Evolutionary conservation across 1,284 basidiomycete genomes (phyloP).

Genomic region (Cystobasidium slooffiae): DNA sequence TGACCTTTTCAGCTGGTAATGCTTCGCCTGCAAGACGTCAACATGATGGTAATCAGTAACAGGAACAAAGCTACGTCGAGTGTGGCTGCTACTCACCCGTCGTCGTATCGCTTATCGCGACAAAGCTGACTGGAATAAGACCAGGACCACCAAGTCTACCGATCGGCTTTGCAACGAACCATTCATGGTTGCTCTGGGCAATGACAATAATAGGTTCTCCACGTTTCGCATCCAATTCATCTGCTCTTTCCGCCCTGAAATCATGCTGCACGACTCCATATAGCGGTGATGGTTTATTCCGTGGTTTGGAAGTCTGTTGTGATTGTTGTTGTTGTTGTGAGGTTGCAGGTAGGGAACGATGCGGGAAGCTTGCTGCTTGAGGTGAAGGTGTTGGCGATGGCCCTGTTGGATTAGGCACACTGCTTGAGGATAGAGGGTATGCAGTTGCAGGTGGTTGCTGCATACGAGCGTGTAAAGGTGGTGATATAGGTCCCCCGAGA

Average conservation of each 20-base stretch:
- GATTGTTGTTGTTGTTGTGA: neutral
- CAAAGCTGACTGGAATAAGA: slow-evolving; percentile 93
- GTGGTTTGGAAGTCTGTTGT: neutral
- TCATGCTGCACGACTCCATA: slow-evolving; percentile 96
- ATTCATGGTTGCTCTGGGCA: slow-evolving; percentile 76
- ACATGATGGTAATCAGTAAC: neutral
- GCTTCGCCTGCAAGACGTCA: slow-evolving; percentile 60
- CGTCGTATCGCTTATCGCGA: slow-evolving; percentile 89
- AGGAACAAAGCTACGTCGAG: neutral
- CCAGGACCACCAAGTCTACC: slow-evolving; percentile 91
- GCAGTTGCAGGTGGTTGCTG: slow-evolving; percentile 3
- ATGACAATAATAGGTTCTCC: slow-evolving; percentile 83
- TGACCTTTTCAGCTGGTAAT: slow-evolving; percentile 68
- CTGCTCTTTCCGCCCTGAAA: slow-evolving; percentile 89
- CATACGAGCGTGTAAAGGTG: slow-evolving; percentile 1
- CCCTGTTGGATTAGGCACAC: slow-evolving; percentile 16
- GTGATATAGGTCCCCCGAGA: slow-evolving; percentile 10
- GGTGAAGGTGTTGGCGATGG: slow-evolving; percentile 47
- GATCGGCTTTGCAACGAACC: slow-evolving; percentile 82
- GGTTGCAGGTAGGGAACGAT: neutral
- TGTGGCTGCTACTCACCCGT: slow-evolving; percentile 62
- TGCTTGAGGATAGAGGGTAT: slow-evolving; percentile 12
- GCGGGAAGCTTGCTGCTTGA: slow-evolving; percentile 28
- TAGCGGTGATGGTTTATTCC: slow-evolving; percentile 55
- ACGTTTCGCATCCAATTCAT: slow-evolving; percentile 92